phyloP scores from a whole-genome alignment of 2,329 filamentous ascomycete species.

The Aspergillus alliaceus region DNA sequence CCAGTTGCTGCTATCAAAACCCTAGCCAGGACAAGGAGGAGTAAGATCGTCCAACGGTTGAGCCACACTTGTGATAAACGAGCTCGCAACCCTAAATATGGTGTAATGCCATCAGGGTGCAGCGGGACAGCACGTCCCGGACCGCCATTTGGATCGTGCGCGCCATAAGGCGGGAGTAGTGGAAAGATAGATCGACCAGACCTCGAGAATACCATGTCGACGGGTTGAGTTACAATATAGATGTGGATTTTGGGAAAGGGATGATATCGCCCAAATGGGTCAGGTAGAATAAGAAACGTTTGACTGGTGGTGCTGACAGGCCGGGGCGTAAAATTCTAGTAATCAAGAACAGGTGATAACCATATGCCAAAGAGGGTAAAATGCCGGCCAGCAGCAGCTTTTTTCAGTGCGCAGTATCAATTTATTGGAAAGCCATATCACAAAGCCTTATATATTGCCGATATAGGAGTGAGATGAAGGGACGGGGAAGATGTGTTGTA shows the following conservation, averaged over 20 bases:
- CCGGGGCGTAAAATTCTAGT: neutral
- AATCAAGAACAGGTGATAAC: neutral
- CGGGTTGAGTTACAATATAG: neutral
- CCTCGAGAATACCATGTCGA: constrained; percentile 34
- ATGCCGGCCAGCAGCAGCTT: constrained; percentile 21
- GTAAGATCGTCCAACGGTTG: constrained; percentile 92
- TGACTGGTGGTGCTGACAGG: neutral
- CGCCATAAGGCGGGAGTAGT: constrained; percentile 42
- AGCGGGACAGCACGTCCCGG: constrained; percentile 54
- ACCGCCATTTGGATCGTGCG: constrained; percentile 50
- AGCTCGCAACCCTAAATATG: constrained; percentile 86
- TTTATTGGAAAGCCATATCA: constrained; percentile 16
- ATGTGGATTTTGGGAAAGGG: neutral
- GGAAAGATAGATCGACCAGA: constrained; percentile 36
- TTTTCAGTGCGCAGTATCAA: neutral
- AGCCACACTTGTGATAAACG: constrained; percentile 95
- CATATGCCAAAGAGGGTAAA: constrained; percentile 1
- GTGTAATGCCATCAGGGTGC: constrained; percentile 72
- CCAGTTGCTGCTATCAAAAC: constrained; percentile 73
- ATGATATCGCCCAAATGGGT: neutral
- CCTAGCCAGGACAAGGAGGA: constrained; percentile 80
- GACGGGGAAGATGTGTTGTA: constrained; percentile 15
- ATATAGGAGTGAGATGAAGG: constrained; percentile 6
- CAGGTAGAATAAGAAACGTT: neutral
- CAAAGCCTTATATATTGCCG: constrained; percentile 16